Evolutionary conservation across 2,329 filamentous ascomycete species (phyloP), one percentile per base, ranked within the genome.

Genomic region (Fusarium miscanthi): DNA sequence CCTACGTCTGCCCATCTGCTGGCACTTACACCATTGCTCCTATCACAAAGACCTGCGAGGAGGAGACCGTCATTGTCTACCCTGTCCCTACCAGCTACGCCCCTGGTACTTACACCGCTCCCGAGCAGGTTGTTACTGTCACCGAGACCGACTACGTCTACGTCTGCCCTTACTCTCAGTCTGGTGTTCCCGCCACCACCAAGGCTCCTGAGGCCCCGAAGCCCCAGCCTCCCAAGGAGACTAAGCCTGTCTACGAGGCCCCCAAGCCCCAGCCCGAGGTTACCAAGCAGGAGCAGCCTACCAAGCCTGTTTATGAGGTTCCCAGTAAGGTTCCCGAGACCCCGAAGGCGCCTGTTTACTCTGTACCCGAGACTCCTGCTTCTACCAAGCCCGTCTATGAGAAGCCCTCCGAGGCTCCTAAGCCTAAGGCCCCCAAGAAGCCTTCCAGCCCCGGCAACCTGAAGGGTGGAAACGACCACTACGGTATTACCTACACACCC

Each of bases 401-500:
- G 65, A 61, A 72, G 59, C 66, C 73, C 45, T 73, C 80, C 46
- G 72, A 77, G 71, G 66, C 77, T 37, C 73, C 78, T 40, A 66
- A 72, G 70, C 53, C 62, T 31, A 69, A 73, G 65, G 3, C 61
- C 16, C 63, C 77, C 56, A 65, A 72, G 54, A 72, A 75, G 63
- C 59, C 79, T 69, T 67, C 76, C 66, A 74, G 21, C 51, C 61
- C 70, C 30, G 78, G 80, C 71, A 68, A 73, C 68, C 80, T 85
- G 63, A 79, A 80, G 69, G 84, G 84, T 76, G 75, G 78, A 77
- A 85, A 84, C 59, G 83, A 87, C 81, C 88, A 91, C 80, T 93
- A 89, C 86, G 92, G 89, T 81, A 92, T 95, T 80, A 93, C 93
- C 78, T 96, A 94, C 87, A 93, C 93, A 45, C 92, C 93, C 56